Conservation (phyloP, 140 eudicot genomes). For the Stevia rebaudiana region DNA sequence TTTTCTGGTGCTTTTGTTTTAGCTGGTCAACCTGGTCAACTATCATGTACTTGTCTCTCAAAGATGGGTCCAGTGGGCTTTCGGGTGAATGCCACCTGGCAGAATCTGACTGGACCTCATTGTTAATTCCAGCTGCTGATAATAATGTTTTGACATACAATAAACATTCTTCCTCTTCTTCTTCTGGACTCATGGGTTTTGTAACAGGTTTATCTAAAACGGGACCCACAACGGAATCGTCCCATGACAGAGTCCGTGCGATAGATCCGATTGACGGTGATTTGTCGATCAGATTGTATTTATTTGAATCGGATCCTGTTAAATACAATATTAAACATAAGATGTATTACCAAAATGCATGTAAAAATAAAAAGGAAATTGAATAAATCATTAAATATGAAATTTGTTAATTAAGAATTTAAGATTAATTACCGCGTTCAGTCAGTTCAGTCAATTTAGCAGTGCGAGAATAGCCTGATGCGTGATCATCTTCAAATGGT, state of each 20-base stretch:
- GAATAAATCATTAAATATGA: too few relatives aligned
- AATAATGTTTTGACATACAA: slow-evolving; percentile 56
- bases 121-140: slow-evolving; percentile 52
- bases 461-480: slow-evolving; percentile 31
- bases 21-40: slow-evolving; percentile 39
- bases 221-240: slow-evolving; percentile 46
- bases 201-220: slow-evolving; percentile 33
- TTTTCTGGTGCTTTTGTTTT: slow-evolving; percentile 56
- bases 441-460: slow-evolving; percentile 37
- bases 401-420: not conserved
- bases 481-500: slow-evolving; percentile 57
- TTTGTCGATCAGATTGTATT: slow-evolving; percentile 68
- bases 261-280: slow-evolving; percentile 92
- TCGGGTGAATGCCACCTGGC: slow-evolving; percentile 63
- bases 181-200: slow-evolving; percentile 39
- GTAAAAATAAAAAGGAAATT: not conserved
- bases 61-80: slow-evolving; percentile 78
- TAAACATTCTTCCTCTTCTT: slow-evolving; percentile 55
- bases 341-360: not conserved
- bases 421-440: slow-evolving; percentile 51
- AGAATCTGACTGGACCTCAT: slow-evolving; percentile 28
- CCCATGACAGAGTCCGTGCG: slow-evolving; percentile 88
- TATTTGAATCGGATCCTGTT: slow-evolving; percentile 44
- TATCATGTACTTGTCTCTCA: slow-evolving; percentile 65
- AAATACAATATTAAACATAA: not conserved